Conservation (phyloP, 257 asterid genomes). For the Vinca minor region DNA sequence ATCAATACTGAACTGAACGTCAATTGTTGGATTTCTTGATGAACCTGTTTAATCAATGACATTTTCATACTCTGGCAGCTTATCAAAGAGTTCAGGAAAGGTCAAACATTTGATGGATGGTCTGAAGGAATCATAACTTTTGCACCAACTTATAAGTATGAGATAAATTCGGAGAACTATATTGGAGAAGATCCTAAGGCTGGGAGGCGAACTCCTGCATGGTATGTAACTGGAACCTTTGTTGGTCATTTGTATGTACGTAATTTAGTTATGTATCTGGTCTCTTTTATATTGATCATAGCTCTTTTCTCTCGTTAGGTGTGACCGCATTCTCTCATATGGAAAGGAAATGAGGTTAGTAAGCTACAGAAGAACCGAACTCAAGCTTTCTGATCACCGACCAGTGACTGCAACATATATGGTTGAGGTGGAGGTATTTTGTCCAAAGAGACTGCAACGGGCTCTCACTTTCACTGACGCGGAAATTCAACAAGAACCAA, state of each 20-base stretch:
- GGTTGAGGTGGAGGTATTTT: constrained; percentile 84
- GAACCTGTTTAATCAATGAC: not conserved
- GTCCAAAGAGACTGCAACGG: constrained; percentile 67
- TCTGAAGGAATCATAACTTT: constrained; percentile 73
- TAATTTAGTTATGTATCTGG: not conserved
- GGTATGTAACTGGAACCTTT: constrained; percentile 41
- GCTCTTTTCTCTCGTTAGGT: constrained; percentile 41
- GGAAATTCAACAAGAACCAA: constrained; percentile 61
- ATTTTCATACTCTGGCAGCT: constrained; percentile 49
- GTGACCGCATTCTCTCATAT: constrained; percentile 75
- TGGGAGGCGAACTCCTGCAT: constrained; percentile 87
- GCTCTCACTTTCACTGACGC: constrained; percentile 90
- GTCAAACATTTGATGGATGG: constrained; percentile 92
- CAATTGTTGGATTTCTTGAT: not conserved
- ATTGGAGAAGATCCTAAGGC: constrained; percentile 57
- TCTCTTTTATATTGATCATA: not conserved
- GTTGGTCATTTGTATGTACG: not conserved
- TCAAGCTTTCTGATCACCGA: constrained; percentile 80
- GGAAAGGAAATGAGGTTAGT: constrained; percentile 75
- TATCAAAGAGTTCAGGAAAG: constrained; percentile 61
- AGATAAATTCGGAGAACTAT: constrained; percentile 56
- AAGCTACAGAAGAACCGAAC: constrained; percentile 61
- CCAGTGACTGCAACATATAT: constrained; percentile 73
- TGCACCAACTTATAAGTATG: constrained; percentile 92
- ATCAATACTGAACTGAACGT: not conserved